These are phyloP conservation scores for Boletellus emodensis DNA, from an alignment of 768 basidiomycete species.

Conservation along the genomic window DNA sequence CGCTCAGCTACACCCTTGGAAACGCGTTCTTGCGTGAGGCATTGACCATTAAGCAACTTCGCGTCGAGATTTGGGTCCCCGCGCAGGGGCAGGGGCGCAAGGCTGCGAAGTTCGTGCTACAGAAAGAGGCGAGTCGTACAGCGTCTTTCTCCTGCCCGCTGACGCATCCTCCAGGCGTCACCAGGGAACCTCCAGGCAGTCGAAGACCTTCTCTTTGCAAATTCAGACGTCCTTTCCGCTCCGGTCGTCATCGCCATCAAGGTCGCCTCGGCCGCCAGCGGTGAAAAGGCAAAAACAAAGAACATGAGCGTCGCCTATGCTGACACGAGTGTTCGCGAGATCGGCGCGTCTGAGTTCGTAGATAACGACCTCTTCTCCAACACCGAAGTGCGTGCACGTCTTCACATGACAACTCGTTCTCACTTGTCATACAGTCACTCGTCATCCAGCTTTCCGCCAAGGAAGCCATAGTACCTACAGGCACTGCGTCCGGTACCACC, in stretches of 20 bases:
- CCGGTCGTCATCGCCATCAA: constrained; percentile 91
- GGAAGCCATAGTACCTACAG: constrained; percentile 81
- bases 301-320: constrained; percentile 87
- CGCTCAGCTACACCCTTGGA: constrained; percentile 70
- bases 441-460: constrained; percentile 97
- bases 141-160: neutral
- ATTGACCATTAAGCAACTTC: constrained; percentile 82
- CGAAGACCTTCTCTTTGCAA: constrained; percentile 82
- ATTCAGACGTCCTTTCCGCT: constrained; percentile 73
- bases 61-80: constrained; percentile 86
- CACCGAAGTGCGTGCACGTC: constrained; percentile 62
- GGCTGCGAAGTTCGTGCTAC: constrained; percentile 66
- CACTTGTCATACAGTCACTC: constrained; percentile 58
- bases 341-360: constrained; percentile 88
- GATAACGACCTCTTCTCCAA: constrained; percentile 97
- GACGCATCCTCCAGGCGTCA: constrained; percentile 50
- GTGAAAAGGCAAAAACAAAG: constrained; percentile 59
- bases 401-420: neutral
- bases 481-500: constrained; percentile 66
- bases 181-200: constrained; percentile 69
- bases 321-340: constrained; percentile 77
- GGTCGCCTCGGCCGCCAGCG: constrained; percentile 51
- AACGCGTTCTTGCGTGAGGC: constrained; percentile 84
- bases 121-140: constrained; percentile 61
- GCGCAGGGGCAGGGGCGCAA: constrained; percentile 75